phyloP scores from a whole-genome alignment of 192 early-diverging fungal genomes.

The Fimicolochytrium jonesii region DNA sequence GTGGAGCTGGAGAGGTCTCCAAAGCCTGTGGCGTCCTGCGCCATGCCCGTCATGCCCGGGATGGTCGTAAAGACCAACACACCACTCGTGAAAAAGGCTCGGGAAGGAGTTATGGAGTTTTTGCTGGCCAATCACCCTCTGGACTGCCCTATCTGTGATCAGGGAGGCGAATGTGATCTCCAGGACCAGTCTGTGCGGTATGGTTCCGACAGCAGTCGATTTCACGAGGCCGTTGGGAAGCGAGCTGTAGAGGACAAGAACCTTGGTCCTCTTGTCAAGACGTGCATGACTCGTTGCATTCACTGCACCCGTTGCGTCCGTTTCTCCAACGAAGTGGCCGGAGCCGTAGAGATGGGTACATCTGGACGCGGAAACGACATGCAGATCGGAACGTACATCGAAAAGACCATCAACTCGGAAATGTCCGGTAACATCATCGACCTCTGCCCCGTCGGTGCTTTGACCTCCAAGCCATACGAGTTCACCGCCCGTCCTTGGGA shows the following conservation, averaged over 20 bases:
- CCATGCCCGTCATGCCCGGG: slow-evolving; percentile 94
- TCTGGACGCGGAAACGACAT: slow-evolving; percentile 94
- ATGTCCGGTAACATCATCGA: slow-evolving; percentile 98
- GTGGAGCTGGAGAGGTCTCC: slow-evolving; percentile 96
- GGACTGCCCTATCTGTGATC: slow-evolving; percentile 97
- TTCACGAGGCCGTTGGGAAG: slow-evolving; percentile 78
- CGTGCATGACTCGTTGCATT: slow-evolving; percentile 97
- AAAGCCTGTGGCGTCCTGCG: slow-evolving; percentile 95
- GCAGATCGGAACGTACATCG: slow-evolving; percentile 97
- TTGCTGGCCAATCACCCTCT: slow-evolving; percentile 95
- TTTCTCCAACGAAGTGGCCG: slow-evolving; percentile 97
- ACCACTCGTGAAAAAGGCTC: slow-evolving; percentile 92
- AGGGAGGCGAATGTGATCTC: slow-evolving; percentile 98
- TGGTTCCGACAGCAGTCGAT: slow-evolving; percentile 89
- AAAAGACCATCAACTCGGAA: slow-evolving; percentile 81
- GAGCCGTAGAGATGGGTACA: slow-evolving; percentile 91
- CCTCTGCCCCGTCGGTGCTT: slow-evolving; percentile 95
- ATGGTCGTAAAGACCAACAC: slow-evolving; percentile 97
- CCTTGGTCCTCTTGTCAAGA: slow-evolving; percentile 92
- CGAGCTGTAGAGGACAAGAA: slow-evolving; percentile 97
- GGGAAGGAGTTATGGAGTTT: slow-evolving; percentile 73
- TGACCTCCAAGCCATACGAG: slow-evolving; percentile 95
- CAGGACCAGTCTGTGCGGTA: slow-evolving; percentile 98
- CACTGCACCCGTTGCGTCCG: slow-evolving; percentile 99
- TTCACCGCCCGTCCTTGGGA: slow-evolving; percentile 96